phyloP scores from a whole-genome alignment of 306 rosid species.

The Cucurbita moschata region DNA sequence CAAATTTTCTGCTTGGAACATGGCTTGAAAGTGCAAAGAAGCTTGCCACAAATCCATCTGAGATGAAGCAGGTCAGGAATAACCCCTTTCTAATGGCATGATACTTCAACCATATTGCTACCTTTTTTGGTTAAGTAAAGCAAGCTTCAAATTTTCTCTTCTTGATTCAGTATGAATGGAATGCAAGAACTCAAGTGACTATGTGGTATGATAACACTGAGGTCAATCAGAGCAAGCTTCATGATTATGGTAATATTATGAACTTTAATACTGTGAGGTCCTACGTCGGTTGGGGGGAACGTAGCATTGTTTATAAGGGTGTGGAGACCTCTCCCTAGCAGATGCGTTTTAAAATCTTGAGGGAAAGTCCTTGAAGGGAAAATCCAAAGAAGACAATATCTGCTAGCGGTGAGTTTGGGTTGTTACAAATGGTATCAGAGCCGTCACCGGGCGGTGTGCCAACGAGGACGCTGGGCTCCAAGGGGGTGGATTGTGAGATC shows the following conservation, averaged over 20 bases:
- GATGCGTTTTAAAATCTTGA: too few species aligned
- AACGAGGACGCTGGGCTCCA: too few species aligned
- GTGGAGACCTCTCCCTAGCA: too few species aligned
- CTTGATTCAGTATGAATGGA: conserved; percentile 75
- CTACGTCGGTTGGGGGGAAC: too few species aligned
- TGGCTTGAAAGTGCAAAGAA: conserved; percentile 88
- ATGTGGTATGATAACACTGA: conserved; percentile 82
- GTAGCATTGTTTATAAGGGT: too few species aligned
- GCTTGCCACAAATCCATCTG: conserved; percentile 42
- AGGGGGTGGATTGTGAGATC: too few species aligned
- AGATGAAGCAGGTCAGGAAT: conserved; percentile 48
- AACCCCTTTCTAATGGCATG: background rate
- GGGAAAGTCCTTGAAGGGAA: too few species aligned
- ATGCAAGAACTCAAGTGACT: conserved; percentile 87
- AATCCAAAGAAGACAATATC: too few species aligned
- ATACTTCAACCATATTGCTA: too few species aligned
- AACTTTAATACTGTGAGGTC: background rate
- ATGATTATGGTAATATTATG: conserved; percentile 62
- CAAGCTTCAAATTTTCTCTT: background rate
- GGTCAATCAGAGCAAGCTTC: conserved; percentile 68
- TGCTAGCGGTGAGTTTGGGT: too few species aligned
- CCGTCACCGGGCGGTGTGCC: too few species aligned
- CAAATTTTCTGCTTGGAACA: conserved; percentile 76
- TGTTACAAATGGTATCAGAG: too few species aligned
- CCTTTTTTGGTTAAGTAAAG: background rate